Conservation (phyloP, 352 stramenopile species). For the Phytophthora litchii region DNA sequence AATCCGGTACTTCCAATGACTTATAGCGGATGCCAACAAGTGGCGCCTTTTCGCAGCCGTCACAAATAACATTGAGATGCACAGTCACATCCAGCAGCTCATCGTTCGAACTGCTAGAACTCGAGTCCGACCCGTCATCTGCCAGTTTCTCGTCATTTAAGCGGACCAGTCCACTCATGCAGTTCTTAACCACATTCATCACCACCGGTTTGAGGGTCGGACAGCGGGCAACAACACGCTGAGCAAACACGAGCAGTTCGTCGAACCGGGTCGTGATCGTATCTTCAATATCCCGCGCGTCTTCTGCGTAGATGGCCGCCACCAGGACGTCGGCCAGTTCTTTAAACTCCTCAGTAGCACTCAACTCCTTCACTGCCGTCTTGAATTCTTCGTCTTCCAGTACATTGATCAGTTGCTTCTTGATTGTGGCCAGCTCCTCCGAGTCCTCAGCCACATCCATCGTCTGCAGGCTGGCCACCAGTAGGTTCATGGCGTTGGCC, state of each 20-base stretch:
- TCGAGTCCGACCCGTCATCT: conserved; percentile 32
- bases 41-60: conserved; percentile 60
- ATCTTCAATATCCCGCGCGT: conserved; percentile 40
- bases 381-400: conserved; percentile 47
- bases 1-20: conserved; percentile 68
- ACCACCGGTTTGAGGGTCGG: conserved; percentile 52
- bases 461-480: conserved; percentile 42
- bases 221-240: conserved; percentile 45
- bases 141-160: conserved; percentile 43
- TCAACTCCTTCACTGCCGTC: conserved; percentile 36
- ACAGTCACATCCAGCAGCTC: conserved; percentile 20
- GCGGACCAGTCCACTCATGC: conserved; percentile 36
- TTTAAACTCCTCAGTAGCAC: conserved; percentile 43
- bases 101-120: conserved; percentile 24
- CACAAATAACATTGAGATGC: conserved; percentile 52
- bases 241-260: conserved; percentile 42
- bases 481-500: conserved; percentile 42
- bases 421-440: conserved; percentile 44
- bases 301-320: conserved; percentile 38
- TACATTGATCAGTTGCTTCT: conserved; percentile 49
- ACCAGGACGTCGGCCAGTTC: conserved; percentile 39
- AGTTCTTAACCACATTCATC: conserved; percentile 52
- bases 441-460: conserved; percentile 56
- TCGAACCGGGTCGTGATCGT: conserved; percentile 39
- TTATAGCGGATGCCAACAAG: conserved; percentile 82